phyloP scores from a whole-genome alignment of 345 rosid species.

The Moricandia moricandioides region DNA sequence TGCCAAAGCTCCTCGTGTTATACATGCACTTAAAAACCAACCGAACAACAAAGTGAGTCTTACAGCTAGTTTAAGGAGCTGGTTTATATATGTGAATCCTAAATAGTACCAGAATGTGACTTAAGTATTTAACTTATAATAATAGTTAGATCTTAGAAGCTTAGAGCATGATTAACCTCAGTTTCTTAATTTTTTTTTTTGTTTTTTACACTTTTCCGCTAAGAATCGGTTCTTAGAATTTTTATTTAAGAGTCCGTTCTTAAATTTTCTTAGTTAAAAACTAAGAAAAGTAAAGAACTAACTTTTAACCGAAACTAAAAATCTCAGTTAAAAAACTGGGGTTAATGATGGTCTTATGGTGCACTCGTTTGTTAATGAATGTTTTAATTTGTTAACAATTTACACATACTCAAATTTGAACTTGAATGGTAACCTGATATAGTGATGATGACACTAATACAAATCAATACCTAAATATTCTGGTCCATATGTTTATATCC shows the following conservation, averaged over 20 bases:
- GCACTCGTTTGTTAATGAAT: background rate
- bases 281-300: no score
- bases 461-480: background rate
- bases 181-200: no score
- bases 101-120: background rate
- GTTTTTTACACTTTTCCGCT: no score
- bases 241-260: no score
- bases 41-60: constrained; percentile 1
- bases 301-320: no score
- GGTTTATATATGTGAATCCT: background rate
- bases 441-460: background rate
- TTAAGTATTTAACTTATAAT: background rate
- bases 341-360: no score
- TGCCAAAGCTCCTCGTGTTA: constrained; percentile 39
- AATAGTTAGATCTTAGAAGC: background rate
- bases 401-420: background rate
- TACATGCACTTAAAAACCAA: constrained; percentile 20
- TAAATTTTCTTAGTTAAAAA: no score
- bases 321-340: no score
- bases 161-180: no score
- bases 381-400: background rate
- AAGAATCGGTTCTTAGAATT: no score
- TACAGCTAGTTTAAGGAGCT: background rate
- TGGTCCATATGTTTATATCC: background rate
- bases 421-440: background rate